Conservation (phyloP, 192 early-diverging fungal species). For the Gonapodya prolifera region DNA sequence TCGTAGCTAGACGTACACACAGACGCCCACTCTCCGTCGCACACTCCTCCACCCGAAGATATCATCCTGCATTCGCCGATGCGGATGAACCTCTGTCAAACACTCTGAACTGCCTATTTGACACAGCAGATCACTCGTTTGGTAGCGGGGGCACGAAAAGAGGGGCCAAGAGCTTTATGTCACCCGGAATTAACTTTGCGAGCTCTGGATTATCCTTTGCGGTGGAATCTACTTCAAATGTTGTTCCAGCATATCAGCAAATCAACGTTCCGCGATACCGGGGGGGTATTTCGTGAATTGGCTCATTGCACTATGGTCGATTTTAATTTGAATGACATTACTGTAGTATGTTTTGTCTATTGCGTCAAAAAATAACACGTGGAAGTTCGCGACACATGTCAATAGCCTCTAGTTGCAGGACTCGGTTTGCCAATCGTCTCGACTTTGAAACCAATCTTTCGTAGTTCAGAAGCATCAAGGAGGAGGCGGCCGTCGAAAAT, state of each 20-base stretch:
- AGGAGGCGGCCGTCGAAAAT: constrained; percentile 86
- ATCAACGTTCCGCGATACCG: background rate
- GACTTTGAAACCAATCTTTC: constrained; percentile 66
- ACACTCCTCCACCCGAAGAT: background rate
- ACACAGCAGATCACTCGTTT: background rate
- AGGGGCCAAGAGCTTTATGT: too few species aligned
- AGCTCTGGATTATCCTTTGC: background rate
- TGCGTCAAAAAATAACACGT: background rate
- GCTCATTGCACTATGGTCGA: too few species aligned
- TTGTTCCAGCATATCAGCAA: background rate
- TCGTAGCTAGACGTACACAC: too few species aligned
- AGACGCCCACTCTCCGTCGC: background rate
- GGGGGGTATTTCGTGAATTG: background rate
- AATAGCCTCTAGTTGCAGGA: background rate
- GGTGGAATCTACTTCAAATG: background rate
- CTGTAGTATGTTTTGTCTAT: too few species aligned
- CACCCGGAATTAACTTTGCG: too few species aligned
- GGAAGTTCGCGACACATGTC: background rate
- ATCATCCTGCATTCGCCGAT: background rate
- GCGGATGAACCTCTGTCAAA: background rate
- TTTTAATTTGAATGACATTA: too few species aligned
- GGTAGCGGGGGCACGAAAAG: too few species aligned
- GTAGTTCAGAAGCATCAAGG: constrained; percentile 47
- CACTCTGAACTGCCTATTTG: background rate
- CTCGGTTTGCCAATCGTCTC: constrained; percentile 42